Percentiles rank a stretch among this genome's conserved stretches.
These are phyloP conservation scores for Dactylellina sp. DNA, from an alignment of 2,329 filamentous ascomycete genomes.

Conservation along the genomic window DNA sequence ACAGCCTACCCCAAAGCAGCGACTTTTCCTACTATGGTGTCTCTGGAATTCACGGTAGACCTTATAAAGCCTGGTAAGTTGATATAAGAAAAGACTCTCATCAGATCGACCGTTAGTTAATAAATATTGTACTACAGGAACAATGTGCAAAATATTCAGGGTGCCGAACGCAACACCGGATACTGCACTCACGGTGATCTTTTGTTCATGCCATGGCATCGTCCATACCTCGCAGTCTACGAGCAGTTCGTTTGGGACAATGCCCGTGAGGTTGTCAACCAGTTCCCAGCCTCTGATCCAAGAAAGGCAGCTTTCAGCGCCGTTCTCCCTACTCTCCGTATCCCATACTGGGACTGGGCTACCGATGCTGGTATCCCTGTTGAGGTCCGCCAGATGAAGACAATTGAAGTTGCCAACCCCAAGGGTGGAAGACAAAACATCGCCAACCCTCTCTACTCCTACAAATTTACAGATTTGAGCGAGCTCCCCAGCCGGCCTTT, in stretches of 20 bases:
- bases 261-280: conserved; percentile 63
- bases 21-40: conserved; percentile 82
- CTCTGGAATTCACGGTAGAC: conserved; percentile 80
- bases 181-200: conserved; percentile 28
- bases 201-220: conserved; percentile 81
- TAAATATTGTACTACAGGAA: conserved; percentile 11
- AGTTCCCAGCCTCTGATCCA: conserved; percentile 65
- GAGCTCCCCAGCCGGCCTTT: conserved; percentile 24
- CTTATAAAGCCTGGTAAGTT: conserved; percentile 41
- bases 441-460: conserved; percentile 72
- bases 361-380: conserved; percentile 63
- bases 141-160: conserved; percentile 1
- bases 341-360: conserved; percentile 69
- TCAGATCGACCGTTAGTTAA: neutral
- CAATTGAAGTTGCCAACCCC: conserved; percentile 67
- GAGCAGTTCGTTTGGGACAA: conserved; percentile 64
- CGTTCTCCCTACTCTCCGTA: conserved; percentile 59
- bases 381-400: conserved; percentile 38
- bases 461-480: conserved; percentile 67
- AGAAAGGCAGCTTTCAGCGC: conserved; percentile 63
- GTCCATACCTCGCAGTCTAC: conserved; percentile 76
- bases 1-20: conserved; percentile 73
- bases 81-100: neutral
- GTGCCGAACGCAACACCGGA: conserved; percentile 25
- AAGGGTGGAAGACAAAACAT: conserved; percentile 70